Evolutionary conservation across 306 rosid genomes (phyloP).

Genomic region (Dicorynia guianensis): DNA sequence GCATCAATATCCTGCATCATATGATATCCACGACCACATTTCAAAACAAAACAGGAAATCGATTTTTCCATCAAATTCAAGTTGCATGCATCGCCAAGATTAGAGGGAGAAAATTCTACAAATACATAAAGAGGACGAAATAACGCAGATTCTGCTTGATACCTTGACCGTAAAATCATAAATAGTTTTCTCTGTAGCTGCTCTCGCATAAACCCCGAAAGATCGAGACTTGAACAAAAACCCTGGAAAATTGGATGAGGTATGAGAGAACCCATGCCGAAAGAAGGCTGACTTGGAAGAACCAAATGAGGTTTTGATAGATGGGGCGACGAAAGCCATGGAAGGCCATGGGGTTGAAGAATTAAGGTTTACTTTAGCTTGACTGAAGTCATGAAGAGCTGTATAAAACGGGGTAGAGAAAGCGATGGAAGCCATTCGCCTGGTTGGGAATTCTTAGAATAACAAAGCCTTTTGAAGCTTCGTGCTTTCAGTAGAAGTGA

Average conservation of each 20-base stretch:
- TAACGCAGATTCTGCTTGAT: slow-evolving; percentile 9
- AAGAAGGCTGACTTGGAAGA: slow-evolving; percentile 69
- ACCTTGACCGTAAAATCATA: slow-evolving; percentile 92
- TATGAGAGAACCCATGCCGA: slow-evolving; percentile 48
- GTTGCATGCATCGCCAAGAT: not conserved
- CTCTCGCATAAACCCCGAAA: slow-evolving; percentile 70
- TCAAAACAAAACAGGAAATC: not conserved
- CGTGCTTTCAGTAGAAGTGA: not conserved
- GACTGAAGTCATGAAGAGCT: slow-evolving; percentile 43
- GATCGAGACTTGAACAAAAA: slow-evolving; percentile 48
- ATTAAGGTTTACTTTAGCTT: slow-evolving; percentile 36
- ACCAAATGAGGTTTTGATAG: slow-evolving; percentile 58
- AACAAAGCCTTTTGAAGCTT: not conserved
- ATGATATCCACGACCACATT: not conserved
- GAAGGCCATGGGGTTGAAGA: slow-evolving; percentile 44
- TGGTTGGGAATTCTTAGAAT: slow-evolving; percentile 7
- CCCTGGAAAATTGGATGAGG: slow-evolving; percentile 46
- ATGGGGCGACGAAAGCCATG: slow-evolving; percentile 48
- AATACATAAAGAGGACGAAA: not conserved
- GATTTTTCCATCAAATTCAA: not conserved
- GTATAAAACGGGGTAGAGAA: slow-evolving; percentile 55
- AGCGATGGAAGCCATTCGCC: slow-evolving; percentile 65
- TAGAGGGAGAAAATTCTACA: not conserved
- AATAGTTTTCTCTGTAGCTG: slow-evolving; percentile 78
- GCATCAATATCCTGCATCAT: slow-evolving; percentile 85